Evolutionary conservation across 768 basidiomycete genomes (phyloP).

Genomic region (Tulasnella sp.): DNA sequence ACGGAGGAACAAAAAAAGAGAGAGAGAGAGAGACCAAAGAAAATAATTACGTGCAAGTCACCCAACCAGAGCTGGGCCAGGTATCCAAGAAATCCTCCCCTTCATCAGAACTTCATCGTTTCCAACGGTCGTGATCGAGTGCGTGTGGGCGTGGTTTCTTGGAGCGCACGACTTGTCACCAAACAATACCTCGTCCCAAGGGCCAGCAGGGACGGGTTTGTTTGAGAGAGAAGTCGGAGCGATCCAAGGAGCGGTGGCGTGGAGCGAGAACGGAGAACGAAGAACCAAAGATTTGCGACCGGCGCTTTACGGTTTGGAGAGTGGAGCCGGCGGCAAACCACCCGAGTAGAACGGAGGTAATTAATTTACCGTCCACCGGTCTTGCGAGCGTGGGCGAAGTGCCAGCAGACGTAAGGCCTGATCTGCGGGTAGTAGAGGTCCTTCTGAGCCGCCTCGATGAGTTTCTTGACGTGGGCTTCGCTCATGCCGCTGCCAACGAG

Average conservation of each 20-base stretch:
- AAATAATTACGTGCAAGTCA: background rate
- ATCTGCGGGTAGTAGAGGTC: conserved; percentile 56
- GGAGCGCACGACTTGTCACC: background rate
- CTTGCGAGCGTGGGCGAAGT: conserved; percentile 48
- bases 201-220: background rate
- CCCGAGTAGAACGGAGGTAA: background rate
- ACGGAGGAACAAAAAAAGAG: background rate
- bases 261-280: background rate
- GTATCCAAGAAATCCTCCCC: conserved; percentile 1
- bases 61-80: background rate
- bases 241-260: background rate
- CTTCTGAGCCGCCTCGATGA: conserved; percentile 55
- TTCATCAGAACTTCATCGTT: background rate
- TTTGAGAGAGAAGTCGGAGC: background rate
- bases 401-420: conserved; percentile 44
- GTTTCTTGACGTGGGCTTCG: conserved; percentile 45
- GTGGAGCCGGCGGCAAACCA: conserved; percentile 1
- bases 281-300: background rate
- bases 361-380: background rate
- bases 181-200: background rate
- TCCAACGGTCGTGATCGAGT: background rate
- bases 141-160: background rate
- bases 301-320: background rate
- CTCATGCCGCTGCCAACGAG: conserved; percentile 50
- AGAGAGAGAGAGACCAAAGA: background rate